Percentiles rank a stretch among this genome's conserved stretches.
These are phyloP conservation scores for Nidularia pulvinata DNA, from an alignment of 768 basidiomycete genomes.

Conservation along the genomic window DNA sequence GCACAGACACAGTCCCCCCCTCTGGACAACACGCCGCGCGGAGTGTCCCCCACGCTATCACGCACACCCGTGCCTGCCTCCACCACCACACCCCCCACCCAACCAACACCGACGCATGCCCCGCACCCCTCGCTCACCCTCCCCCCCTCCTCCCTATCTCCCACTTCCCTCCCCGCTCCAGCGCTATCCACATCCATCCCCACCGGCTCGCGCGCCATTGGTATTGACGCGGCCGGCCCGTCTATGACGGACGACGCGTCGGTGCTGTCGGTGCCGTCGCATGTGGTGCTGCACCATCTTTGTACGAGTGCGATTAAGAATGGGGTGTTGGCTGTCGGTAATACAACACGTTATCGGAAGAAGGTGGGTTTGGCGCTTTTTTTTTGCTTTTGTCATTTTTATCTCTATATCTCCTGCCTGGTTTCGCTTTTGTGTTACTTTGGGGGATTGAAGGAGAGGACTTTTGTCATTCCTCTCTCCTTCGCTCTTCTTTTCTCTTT, in stretches of 20 bases:
- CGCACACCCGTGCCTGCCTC: not conserved
- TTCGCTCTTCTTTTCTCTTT: not conserved
- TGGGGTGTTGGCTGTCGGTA: conserved; percentile 90
- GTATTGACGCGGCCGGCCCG: conserved; percentile 30
- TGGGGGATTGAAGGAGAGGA: too few species aligned
- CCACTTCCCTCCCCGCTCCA: not conserved
- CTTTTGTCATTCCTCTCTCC: too few species aligned
- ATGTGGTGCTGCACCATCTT: conserved; percentile 93
- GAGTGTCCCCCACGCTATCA: not conserved
- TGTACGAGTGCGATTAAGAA: conserved; percentile 95
- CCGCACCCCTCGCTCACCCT: not conserved
- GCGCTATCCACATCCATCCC: conserved; percentile 6
- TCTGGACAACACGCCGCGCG: not conserved
- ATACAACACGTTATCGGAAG: conserved; percentile 87
- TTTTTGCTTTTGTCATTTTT: too few species aligned
- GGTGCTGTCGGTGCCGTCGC: conserved; percentile 90
- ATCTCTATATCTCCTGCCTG: too few species aligned
- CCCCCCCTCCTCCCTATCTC: not conserved
- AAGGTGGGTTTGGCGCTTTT: conserved; percentile 56
- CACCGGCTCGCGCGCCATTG: conserved; percentile 25
- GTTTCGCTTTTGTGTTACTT: too few species aligned
- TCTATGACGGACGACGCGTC: conserved; percentile 81
- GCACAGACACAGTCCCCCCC: not conserved
- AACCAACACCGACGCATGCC: not conserved
- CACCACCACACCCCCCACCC: not conserved